These are phyloP conservation scores for Eremothecium cymbalariae DNA, from an alignment of 1,139 yeast genomes.

Conservation along the genomic window DNA sequence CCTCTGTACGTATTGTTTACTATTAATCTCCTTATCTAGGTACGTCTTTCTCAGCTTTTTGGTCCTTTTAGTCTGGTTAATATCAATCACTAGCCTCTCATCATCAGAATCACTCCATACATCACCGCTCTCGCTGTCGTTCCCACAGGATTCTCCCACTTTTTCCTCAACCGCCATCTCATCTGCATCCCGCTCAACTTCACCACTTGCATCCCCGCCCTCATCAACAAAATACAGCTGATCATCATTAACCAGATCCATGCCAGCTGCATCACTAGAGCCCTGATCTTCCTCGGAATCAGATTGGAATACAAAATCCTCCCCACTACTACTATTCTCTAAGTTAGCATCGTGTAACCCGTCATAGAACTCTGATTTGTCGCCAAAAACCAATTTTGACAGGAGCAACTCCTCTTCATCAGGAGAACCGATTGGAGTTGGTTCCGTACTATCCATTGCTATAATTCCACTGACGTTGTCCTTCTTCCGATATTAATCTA, in stretches of 20 bases:
- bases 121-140: slow-evolving; percentile 31
- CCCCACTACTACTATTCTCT: slow-evolving; percentile 38
- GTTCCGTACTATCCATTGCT: neutral
- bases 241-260: slow-evolving; percentile 42
- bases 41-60: slow-evolving; percentile 65
- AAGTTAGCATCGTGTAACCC: slow-evolving; percentile 52
- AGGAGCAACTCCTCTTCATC: slow-evolving; percentile 74
- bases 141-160: slow-evolving; percentile 22
- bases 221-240: slow-evolving; percentile 61
- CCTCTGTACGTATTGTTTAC: slow-evolving; percentile 61
- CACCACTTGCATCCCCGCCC: slow-evolving; percentile 32
- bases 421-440: slow-evolving; percentile 45
- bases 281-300: slow-evolving; percentile 32
- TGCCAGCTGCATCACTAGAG: slow-evolving; percentile 30
- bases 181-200: slow-evolving; percentile 31
- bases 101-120: slow-evolving; percentile 96
- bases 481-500: too few relatives aligned
- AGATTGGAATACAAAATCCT: slow-evolving; percentile 26
- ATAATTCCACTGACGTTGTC: neutral
- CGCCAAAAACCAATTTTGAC: slow-evolving; percentile 88
- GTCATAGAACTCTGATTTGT: slow-evolving; percentile 64
- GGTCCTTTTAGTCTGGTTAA: slow-evolving; percentile 50
- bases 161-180: slow-evolving; percentile 41
- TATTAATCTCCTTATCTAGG: slow-evolving; percentile 51
- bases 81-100: slow-evolving; percentile 57